These are phyloP conservation scores for Zalaria sp. DNA, from an alignment of 2,329 filamentous ascomycete genomes.

Conservation along the genomic window DNA sequence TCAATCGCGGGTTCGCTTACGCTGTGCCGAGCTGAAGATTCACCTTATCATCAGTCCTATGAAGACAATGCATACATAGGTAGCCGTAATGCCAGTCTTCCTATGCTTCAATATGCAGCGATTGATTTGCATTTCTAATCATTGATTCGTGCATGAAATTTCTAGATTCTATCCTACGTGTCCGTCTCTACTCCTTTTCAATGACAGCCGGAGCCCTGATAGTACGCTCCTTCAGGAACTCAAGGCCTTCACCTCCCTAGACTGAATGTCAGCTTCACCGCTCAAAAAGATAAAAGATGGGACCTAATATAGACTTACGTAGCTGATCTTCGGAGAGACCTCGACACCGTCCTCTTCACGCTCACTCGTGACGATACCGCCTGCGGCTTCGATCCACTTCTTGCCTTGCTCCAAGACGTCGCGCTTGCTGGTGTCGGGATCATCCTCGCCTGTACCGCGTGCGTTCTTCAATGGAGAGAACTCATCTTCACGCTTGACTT, in stretches of 20 bases:
- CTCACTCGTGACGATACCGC: conserved; percentile 58
- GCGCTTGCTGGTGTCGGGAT: conserved; percentile 79
- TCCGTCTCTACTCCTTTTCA: conserved; percentile 37
- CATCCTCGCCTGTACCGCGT: conserved; percentile 73
- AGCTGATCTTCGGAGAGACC: conserved; percentile 85
- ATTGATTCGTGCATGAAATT: too few species aligned
- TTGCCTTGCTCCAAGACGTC: conserved; percentile 85
- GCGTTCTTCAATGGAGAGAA: conserved; percentile 96
- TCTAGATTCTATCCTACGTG: too few species aligned
- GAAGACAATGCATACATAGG: too few species aligned
- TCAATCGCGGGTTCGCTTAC: too few species aligned
- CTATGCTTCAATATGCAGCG: too few species aligned
- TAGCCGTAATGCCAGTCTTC: too few species aligned
- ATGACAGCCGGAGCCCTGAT: conserved; percentile 51
- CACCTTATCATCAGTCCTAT: too few species aligned
- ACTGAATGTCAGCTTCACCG: background rate
- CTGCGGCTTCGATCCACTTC: conserved; percentile 70
- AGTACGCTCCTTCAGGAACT: conserved; percentile 43
- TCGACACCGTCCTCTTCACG: conserved; percentile 58
- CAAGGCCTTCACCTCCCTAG: conserved; percentile 48
- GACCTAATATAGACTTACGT: conserved; percentile 48
- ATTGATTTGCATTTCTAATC: too few species aligned
- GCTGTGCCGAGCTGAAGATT: too few species aligned
- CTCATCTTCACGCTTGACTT: conserved; percentile 93
- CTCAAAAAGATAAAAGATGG: too few species aligned